Base-by-base conservation (phyloP, 2,329 filamentous ascomycete species). In the Aspergillus sp. region DNA sequence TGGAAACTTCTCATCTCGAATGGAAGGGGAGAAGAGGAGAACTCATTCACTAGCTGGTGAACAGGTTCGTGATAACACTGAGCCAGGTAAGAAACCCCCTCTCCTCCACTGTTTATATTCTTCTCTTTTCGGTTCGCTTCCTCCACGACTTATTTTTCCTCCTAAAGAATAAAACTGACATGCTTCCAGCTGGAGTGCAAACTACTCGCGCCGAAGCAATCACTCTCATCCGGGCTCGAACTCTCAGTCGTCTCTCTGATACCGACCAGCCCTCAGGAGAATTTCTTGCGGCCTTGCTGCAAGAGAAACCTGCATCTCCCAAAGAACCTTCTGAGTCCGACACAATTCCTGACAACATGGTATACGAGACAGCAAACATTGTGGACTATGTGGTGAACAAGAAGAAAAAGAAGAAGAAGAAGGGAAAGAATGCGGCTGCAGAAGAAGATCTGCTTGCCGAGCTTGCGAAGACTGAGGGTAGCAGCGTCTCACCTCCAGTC, bases 191-290 rank as follows among this genome's bases (percentile, higher is more conserved):
- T 12, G 8, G 8, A 41, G 48, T 24, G 13, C 26, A 50, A 39
- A 58, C 57, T 26, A 48, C 49, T 30, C 63, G 62, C 7, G 39
- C 54, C 18, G 52, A 60, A 48, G 61, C 57, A 6, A 59, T 65
- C 20, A 44, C 48, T 32, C 51, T 64, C 26, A 51, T 65, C 38
- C 59, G 59, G 18, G 42, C 57, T 41, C 45, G 58, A 30, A 62
- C 63, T 15, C 22, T 51, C 32, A 50, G 49, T 47, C 57, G 62
- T 4, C 42, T 54, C 9, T 58, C 56, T 44, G 34, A 48, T 9
- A 17, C 26, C 8, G 55, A 52, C 3, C 18, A 11, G 5, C 22
- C 42, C 6, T 49, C 47, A 4, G 11, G n/a, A 2, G 44, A 32
- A 11, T 34, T 11, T 9, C n/a, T 48, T 2, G n/a, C 34, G n/a